Percentiles rank a stretch among this genome's conserved stretches.
Conservation (phyloP, 2,329 filamentous ascomycete species). For the Coleophoma eucalyptorum region DNA sequence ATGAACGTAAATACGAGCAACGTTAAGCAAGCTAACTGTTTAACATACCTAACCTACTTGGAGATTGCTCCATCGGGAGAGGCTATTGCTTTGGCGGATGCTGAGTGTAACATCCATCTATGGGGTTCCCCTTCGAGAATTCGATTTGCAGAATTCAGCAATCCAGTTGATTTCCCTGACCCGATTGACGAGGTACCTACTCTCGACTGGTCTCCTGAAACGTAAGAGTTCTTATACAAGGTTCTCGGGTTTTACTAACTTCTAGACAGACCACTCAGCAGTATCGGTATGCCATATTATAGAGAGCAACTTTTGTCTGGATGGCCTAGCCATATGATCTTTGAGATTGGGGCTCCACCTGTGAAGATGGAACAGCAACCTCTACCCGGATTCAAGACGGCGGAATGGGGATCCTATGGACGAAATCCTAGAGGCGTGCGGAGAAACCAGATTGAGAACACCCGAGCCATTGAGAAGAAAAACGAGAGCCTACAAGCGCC, state of each 20-base stretch:
- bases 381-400: slow-evolving; percentile 62
- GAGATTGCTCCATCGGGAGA: slow-evolving; percentile 71
- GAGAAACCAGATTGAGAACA: slow-evolving; percentile 82
- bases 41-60: slow-evolving; percentile 56
- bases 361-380: slow-evolving; percentile 69
- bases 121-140: slow-evolving; percentile 69
- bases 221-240: slow-evolving; percentile 40
- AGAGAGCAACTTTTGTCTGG: slow-evolving; percentile 81
- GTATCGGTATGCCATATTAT: slow-evolving; percentile 90
- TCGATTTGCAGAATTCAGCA: slow-evolving; percentile 67
- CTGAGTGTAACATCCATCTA: slow-evolving; percentile 60
- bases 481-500: slow-evolving; percentile 67
- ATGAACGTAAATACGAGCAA: slow-evolving; percentile 71
- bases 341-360: slow-evolving; percentile 81
- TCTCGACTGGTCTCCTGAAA: slow-evolving; percentile 64
- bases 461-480: slow-evolving; percentile 57
- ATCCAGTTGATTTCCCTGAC: slow-evolving; percentile 64
- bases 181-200: slow-evolving; percentile 41
- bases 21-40: slow-evolving; percentile 61
- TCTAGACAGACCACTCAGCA: slow-evolving; percentile 65
- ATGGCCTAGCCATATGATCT: slow-evolving; percentile 81
- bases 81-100: slow-evolving; percentile 63
- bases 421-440: slow-evolving; percentile 69
- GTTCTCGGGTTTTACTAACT: slow-evolving; percentile 3
- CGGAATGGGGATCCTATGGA: slow-evolving; percentile 75